A percentile compares a stretch with the other conserved stretches of the same genome.
These are phyloP conservation scores for Dillenia turbinata DNA, from an alignment of 164 flowering plant genomes.

Conservation along the genomic window DNA sequence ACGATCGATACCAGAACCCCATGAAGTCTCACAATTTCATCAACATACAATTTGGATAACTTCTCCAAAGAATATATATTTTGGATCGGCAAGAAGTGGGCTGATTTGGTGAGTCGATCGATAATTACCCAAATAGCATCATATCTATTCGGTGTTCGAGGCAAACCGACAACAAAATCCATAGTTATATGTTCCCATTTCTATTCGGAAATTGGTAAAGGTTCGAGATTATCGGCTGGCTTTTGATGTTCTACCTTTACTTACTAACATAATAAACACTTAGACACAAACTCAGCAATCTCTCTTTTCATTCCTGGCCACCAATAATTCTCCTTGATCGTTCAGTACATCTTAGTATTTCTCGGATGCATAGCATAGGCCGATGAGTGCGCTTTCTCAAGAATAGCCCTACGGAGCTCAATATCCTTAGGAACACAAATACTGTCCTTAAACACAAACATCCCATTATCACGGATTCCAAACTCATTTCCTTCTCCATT, in stretches of 20 bases:
- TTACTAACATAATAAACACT: constrained; percentile 2
- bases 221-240: background rate
- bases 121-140: constrained; percentile 5
- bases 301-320: constrained; percentile 4
- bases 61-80: no score
- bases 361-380: constrained; percentile 1
- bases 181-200: background rate
- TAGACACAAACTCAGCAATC: background rate
- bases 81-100: no score
- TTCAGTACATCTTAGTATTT: background rate
- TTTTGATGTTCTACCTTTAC: constrained; percentile 2
- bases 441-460: background rate
- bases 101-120: background rate
- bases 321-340: background rate
- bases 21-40: no score
- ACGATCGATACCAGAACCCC: no score
- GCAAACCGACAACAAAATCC: background rate
- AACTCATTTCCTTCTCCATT: background rate
- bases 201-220: background rate
- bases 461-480: background rate
- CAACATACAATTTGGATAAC: no score
- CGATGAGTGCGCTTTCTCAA: background rate
- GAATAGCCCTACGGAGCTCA: background rate
- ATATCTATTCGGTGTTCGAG: background rate
- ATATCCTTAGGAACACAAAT: background rate